Evolutionary conservation across 345 rosid genomes (phyloP), one percentile per base, ranked within the genome.

Genomic region (Syzygium grande): DNA sequence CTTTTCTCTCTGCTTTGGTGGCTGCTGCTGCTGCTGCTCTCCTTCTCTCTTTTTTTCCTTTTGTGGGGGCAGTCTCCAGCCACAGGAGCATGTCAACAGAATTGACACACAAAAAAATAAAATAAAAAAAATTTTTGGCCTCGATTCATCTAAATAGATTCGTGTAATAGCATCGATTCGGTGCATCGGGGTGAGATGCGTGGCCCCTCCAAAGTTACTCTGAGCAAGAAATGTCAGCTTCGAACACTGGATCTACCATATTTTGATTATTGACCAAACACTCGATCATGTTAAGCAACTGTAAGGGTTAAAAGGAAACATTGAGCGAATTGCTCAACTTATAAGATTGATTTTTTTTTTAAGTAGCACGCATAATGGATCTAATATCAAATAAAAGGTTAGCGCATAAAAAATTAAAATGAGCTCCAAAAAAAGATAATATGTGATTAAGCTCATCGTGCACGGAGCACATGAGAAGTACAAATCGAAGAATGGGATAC

Each of bases 1-100:
- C 93, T 90, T 94, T 94, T 73, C 80, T 90, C 92, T 87, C 63
- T 77, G 38, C 38, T 65, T 86, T 90, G 80, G 80, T 73, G 80
- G 80, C 80, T 73, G 3, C 80, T 9, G 46, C 38, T 34, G 38
- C 88, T 49, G 46, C 46, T 17, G 46, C 49, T 86, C 41, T 51
- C 54, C 5, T 15, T 53, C 52, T 80, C 52, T 43, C 25, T 19
- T 87, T 58, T 52, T 19, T 23, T 25, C 59, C 61, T 41, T 29
- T 61, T 38, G 80, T 19, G 49, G 15, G 80, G 80, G 80, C 80
- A 38, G 80, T 73, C 80, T 73, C 80, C 80, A 73, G 49, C 80
- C 2, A 73, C 2, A 73, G 49, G 49, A 38, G 49, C 80, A 73
- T 38, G 80, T 9, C 49, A 34, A 38, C 80, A 73, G 21, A 38